phyloP scores from a whole-genome alignment of 768 basidiomycete genomes.

The Macrocybe gigantea region DNA sequence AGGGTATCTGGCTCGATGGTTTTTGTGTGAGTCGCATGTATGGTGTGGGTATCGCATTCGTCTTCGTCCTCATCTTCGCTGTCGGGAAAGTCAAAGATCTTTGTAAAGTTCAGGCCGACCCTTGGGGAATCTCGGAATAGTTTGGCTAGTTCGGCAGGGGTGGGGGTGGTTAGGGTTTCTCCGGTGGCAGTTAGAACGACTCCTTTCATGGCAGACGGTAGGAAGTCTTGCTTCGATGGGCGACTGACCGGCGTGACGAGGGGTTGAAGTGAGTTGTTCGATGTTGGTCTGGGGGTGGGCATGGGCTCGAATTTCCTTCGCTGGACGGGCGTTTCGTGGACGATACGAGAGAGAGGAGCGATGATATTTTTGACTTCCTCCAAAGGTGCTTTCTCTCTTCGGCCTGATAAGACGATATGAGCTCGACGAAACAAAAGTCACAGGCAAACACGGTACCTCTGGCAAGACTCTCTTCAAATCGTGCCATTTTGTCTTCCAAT shows the following conservation, averaged over 20 bases:
- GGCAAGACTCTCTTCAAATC: conserved; percentile 29
- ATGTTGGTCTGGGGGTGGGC: conserved; percentile 19
- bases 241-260: conserved; percentile 54
- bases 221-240: conserved; percentile 22
- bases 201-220: conserved; percentile 64
- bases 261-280: conserved; percentile 14
- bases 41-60: conserved; percentile 14
- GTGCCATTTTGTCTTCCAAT: conserved; percentile 43
- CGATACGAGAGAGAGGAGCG: conserved; percentile 34
- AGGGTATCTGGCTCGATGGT: conserved; percentile 18
- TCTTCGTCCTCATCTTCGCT: conserved; percentile 26
- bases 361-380: conserved; percentile 75
- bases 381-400: conserved; percentile 52
- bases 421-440: background rate
- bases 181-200: conserved; percentile 79
- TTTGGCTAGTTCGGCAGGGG: conserved; percentile 57
- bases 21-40: background rate
- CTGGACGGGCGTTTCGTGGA: conserved; percentile 18
- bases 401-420: conserved; percentile 20
- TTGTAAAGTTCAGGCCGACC: conserved; percentile 69
- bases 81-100: conserved; percentile 68
- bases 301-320: conserved; percentile 14
- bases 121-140: conserved; percentile 67
- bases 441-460: conserved; percentile 10
- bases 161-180: conserved; percentile 65